Evolutionary conservation across 495 filamentous ascomycete species (phyloP).

Genomic region (Aspergillus haitiensis): DNA sequence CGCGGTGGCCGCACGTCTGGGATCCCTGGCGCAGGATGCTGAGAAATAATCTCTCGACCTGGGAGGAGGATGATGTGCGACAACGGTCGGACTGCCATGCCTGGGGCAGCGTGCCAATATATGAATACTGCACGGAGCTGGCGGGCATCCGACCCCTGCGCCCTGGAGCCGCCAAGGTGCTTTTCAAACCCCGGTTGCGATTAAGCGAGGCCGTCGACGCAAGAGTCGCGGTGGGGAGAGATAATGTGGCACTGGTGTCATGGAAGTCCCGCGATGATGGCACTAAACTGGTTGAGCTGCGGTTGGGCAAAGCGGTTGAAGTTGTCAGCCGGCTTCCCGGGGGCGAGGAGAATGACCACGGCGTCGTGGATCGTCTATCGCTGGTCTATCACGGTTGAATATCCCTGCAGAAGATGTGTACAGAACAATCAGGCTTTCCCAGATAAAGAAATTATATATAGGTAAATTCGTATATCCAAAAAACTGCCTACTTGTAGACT

Average conservation of each 20-base stretch:
- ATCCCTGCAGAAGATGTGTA: neutral
- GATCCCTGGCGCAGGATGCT: conserved; percentile 37
- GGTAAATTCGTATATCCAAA: too few species aligned
- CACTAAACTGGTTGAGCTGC: conserved; percentile 26
- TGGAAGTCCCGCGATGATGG: conserved; percentile 21
- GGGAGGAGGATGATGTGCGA: conserved; percentile 43
- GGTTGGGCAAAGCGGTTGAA: conserved; percentile 29
- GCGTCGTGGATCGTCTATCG: conserved; percentile 21
- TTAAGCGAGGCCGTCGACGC: conserved; percentile 28
- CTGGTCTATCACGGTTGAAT: neutral
- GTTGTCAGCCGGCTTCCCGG: conserved; percentile 31
- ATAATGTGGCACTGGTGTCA: conserved; percentile 33
- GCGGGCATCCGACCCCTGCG: conserved; percentile 31
- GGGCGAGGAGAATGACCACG: conserved; percentile 22
- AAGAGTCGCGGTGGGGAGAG: conserved; percentile 29
- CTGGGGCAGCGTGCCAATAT: conserved; percentile 45
- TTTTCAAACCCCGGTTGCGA: conserved; percentile 34
- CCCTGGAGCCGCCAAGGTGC: conserved; percentile 28
- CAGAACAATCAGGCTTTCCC: neutral
- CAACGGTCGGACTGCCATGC: conserved; percentile 46
- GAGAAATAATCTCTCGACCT: conserved; percentile 38
- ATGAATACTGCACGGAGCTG: conserved; percentile 41
- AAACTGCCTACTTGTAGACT: too few species aligned
- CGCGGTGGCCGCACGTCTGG: conserved; percentile 31
- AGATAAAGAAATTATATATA: too few species aligned